Conservation (phyloP, 441 rosid species). For the Pelargonium australe region DNA sequence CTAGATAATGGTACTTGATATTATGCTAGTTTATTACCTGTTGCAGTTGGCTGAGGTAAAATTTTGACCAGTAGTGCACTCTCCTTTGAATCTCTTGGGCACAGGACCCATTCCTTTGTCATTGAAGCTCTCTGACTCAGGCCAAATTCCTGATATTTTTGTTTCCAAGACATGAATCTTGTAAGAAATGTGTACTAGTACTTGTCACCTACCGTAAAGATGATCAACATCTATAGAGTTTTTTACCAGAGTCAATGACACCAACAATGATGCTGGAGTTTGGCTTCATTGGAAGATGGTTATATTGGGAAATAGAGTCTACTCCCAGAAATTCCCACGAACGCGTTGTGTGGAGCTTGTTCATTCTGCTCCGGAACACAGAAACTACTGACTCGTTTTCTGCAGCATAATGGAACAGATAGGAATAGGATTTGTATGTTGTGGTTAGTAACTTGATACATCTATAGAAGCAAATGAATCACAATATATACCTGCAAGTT, state of each 20-base stretch:
- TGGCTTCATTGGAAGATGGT: conserved; percentile 20
- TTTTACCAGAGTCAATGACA: conserved; percentile 38
- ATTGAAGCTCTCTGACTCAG: conserved; percentile 42
- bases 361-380: conserved; percentile 35
- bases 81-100: conserved; percentile 43
- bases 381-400: conserved; percentile 34
- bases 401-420: conserved; percentile 16
- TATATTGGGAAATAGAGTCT: conserved; percentile 19
- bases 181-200: too few relatives aligned
- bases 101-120: conserved; percentile 36
- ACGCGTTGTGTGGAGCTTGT: conserved; percentile 44
- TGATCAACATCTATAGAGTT: background rate
- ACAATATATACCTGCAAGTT: conserved; percentile 28
- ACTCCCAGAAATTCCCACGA: conserved; percentile 50
- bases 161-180: background rate
- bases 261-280: conserved; percentile 36
- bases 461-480: background rate
- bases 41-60: conserved; percentile 34
- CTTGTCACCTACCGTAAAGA: background rate
- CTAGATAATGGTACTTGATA: too few relatives aligned
- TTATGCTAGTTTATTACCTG: conserved; percentile 21
- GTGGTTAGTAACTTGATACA: background rate
- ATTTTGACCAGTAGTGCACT: conserved; percentile 34
- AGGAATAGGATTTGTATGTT: background rate
- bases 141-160: conserved; percentile 37